These are phyloP conservation scores for Linum lewisii DNA, from an alignment of 345 rosid genomes.

Conservation along the genomic window DNA sequence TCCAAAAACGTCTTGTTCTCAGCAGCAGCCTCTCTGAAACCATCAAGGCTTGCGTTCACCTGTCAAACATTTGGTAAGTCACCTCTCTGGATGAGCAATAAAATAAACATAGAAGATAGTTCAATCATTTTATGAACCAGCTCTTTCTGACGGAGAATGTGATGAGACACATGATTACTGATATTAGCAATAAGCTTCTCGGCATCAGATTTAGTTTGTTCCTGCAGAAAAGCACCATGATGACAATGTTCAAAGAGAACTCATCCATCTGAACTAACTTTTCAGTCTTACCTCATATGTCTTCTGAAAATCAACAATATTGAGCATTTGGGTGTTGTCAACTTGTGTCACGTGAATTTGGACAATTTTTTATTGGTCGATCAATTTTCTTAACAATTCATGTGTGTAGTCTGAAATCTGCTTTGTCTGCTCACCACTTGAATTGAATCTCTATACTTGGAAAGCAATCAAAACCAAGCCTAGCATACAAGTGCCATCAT, in stretches of 20 bases:
- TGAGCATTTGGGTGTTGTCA: constrained; percentile 59
- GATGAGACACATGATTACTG: constrained; percentile 58
- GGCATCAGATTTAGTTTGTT: constrained; percentile 69
- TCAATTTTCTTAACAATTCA: constrained; percentile 51
- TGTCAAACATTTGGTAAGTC: constrained; percentile 16
- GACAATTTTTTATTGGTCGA: constrained; percentile 50
- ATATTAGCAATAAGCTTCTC: constrained; percentile 79
- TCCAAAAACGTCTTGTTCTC: constrained; percentile 59
- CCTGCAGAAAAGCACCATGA: constrained; percentile 37
- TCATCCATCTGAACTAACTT: too few species aligned
- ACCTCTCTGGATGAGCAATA: too few species aligned
- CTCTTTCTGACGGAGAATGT: constrained; percentile 66
- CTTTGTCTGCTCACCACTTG: constrained; percentile 50
- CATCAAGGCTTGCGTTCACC: constrained; percentile 81
- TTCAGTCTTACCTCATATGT: constrained; percentile 51
- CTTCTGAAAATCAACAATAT: constrained; percentile 69
- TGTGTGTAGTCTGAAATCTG: constrained; percentile 55
- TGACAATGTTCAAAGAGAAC: background rate
- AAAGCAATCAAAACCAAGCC: background rate
- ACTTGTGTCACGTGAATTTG: constrained; percentile 47
- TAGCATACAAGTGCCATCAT: background rate
- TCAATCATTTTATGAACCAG: constrained; percentile 35
- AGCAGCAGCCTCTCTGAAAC: constrained; percentile 41
- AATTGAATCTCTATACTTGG: constrained; percentile 48
- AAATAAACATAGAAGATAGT: too few species aligned